A percentile compares a stretch with the other conserved stretches of the same genome.
These are phyloP conservation scores for Lizonia empirigonia DNA, from an alignment of 2,329 filamentous ascomycete genomes.

Conservation along the genomic window DNA sequence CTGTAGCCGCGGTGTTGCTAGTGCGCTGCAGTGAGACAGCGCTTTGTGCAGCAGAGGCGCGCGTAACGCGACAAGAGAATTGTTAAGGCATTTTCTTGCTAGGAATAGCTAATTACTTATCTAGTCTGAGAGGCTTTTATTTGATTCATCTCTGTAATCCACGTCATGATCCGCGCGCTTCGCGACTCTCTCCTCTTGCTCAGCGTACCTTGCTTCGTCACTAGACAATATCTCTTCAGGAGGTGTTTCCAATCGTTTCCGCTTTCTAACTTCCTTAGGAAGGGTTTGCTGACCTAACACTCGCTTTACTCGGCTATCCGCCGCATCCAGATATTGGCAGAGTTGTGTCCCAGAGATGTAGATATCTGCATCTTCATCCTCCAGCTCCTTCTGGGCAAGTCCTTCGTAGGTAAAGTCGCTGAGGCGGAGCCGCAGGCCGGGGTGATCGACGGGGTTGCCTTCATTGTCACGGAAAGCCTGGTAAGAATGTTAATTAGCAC, in stretches of 20 bases:
- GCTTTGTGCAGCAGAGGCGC: too few species aligned
- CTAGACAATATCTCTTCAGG: constrained; percentile 16
- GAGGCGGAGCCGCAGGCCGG: constrained; percentile 20
- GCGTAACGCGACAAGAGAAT: too few species aligned
- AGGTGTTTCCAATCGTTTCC: constrained; percentile 23
- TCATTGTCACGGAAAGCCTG: constrained; percentile 34
- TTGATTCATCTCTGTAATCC: too few species aligned
- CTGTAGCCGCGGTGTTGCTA: too few species aligned
- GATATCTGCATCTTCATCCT: not conserved
- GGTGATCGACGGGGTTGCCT: constrained; percentile 20
- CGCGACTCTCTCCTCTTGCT: constrained; percentile 18
- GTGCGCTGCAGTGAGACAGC: too few species aligned
- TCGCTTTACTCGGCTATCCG: not conserved
- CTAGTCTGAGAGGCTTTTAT: too few species aligned
- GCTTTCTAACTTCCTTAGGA: constrained; percentile 12
- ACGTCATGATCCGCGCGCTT: constrained; percentile 21
- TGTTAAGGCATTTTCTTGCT: too few species aligned
- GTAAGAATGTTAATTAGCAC: constrained; percentile 11
- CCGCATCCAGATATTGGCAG: not conserved
- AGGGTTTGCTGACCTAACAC: constrained; percentile 4
- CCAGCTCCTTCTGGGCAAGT: constrained; percentile 14
- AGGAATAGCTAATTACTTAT: constrained; percentile 13
- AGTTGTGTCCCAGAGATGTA: not conserved
- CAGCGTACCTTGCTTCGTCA: constrained; percentile 17
- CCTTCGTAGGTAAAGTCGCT: constrained; percentile 24